A percentile compares a stretch with the other conserved stretches of the same genome.
Conservation (phyloP, 192 early-diverging fungal genomes). For the Dissophora ornata region DNA sequence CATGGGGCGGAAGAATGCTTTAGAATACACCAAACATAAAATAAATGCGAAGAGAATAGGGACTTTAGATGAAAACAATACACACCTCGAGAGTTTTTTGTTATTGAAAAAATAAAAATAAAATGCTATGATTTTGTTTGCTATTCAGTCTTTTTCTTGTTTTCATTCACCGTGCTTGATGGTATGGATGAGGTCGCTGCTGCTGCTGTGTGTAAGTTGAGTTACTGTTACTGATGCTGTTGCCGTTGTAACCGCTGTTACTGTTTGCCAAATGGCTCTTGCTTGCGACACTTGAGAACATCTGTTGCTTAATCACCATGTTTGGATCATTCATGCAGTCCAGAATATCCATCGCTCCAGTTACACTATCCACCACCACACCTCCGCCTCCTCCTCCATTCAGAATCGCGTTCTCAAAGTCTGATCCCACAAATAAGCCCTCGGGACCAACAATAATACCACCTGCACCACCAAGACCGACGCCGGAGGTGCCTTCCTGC, state of each 20-base stretch:
- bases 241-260: slow-evolving; percentile 12
- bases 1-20: no score
- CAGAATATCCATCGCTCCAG: not conserved
- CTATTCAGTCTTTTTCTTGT: no score
- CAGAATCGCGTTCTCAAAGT: not conserved
- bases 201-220: slow-evolving; percentile 6
- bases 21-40: no score
- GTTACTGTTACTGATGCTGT: slow-evolving; percentile 15
- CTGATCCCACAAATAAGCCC: no score
- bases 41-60: no score
- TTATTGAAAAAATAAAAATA: no score
- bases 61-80: no score
- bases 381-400: not conserved
- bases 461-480: not conserved
- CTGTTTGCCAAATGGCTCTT: not conserved
- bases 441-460: not conserved
- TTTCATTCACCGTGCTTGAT: not conserved
- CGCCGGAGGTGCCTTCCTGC: no score
- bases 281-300: slow-evolving; percentile 31
- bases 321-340: slow-evolving; percentile 31
- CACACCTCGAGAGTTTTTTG: no score
- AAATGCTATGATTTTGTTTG: no score
- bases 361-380: not conserved
- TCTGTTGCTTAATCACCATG: slow-evolving; percentile 9
- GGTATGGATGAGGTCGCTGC: not conserved